A percentile compares a stretch with the other conserved stretches of the same genome.
Conservation (phyloP, 2,329 filamentous ascomycete genomes). For the Aspergillus ibericus region DNA sequence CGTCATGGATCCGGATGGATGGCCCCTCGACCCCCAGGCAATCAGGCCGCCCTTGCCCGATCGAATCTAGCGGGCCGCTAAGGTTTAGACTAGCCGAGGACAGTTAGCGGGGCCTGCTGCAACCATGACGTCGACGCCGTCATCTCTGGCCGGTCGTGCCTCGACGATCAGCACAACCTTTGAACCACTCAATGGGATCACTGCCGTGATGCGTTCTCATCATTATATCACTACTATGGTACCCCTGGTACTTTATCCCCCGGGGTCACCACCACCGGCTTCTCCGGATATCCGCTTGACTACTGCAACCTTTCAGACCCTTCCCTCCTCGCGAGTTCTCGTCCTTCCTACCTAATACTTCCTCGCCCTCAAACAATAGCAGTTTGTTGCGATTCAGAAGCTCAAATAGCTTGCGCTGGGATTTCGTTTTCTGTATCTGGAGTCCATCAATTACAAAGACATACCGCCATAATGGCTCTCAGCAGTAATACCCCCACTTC, state of each 20-base stretch:
- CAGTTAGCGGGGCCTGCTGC: constrained; percentile 24
- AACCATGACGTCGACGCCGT: constrained; percentile 38
- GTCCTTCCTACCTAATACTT: neutral
- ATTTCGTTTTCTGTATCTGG: neutral
- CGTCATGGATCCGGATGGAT: constrained; percentile 29
- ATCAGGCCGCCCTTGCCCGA: constrained; percentile 14
- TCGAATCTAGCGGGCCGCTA: constrained; percentile 18
- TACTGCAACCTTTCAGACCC: constrained; percentile 6
- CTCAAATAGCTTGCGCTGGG: neutral
- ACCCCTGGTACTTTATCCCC: neutral
- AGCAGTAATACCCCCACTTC: constrained; percentile 32
- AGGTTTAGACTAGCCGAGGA: constrained; percentile 23
- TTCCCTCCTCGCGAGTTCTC: neutral
- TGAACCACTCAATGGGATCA: neutral
- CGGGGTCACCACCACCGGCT: constrained; percentile 17
- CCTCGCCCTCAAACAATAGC: neutral
- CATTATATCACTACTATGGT: constrained; percentile 29
- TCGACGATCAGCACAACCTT: constrained; percentile 7
- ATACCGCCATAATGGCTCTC: constrained; percentile 22
- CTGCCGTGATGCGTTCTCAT: constrained; percentile 21
- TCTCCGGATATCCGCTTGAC: constrained; percentile 23
- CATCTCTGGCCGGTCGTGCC: constrained; percentile 1
- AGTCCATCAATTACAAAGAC: neutral
- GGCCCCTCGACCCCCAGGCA: constrained; percentile 15
- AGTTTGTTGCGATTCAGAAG: neutral